phyloP scores from a whole-genome alignment of 2,329 filamentous ascomycete genomes.

The Verticillium tricorpus region DNA sequence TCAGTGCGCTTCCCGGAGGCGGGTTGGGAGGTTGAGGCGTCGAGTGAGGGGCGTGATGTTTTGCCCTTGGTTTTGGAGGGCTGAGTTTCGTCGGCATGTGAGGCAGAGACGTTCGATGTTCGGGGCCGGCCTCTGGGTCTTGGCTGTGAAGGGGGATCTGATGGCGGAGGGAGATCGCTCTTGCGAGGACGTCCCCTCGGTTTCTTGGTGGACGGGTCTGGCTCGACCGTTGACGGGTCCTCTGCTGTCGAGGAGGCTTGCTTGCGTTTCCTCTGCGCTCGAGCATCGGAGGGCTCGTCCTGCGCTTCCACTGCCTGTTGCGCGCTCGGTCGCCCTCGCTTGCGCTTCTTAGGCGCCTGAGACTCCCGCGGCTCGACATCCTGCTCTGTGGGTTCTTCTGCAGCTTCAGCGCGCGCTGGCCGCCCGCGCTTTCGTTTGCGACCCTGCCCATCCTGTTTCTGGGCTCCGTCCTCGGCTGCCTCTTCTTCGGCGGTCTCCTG shows the following conservation, averaged over 20 bases:
- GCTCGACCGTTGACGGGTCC: constrained; percentile 6
- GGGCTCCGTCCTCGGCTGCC: neutral
- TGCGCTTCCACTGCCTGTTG: constrained; percentile 9
- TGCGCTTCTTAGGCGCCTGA: constrained; percentile 11
- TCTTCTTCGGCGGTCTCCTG: neutral
- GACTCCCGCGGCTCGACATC: constrained; percentile 12
- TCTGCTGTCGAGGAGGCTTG: neutral
- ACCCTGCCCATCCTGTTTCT: neutral
- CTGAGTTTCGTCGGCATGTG: neutral
- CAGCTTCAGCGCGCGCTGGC: constrained; percentile 29
- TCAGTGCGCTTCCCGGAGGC: constrained; percentile 6
- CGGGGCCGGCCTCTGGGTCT: constrained; percentile 8
- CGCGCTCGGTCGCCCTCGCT: constrained; percentile 23
- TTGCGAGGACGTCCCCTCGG: neutral
- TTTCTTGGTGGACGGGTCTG: constrained; percentile 7
- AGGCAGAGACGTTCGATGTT: neutral
- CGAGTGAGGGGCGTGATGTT: neutral
- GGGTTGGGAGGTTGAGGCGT: neutral
- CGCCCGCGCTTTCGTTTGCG: constrained; percentile 40
- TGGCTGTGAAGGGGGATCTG: neutral
- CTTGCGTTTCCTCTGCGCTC: constrained; percentile 1
- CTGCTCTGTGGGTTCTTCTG: constrained; percentile 13
- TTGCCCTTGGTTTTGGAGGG: neutral
- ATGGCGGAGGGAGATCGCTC: neutral
- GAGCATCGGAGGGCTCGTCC: neutral